Evolutionary conservation across 1,139 yeast species (phyloP).

Genomic region (Yamadazyma sp.): DNA sequence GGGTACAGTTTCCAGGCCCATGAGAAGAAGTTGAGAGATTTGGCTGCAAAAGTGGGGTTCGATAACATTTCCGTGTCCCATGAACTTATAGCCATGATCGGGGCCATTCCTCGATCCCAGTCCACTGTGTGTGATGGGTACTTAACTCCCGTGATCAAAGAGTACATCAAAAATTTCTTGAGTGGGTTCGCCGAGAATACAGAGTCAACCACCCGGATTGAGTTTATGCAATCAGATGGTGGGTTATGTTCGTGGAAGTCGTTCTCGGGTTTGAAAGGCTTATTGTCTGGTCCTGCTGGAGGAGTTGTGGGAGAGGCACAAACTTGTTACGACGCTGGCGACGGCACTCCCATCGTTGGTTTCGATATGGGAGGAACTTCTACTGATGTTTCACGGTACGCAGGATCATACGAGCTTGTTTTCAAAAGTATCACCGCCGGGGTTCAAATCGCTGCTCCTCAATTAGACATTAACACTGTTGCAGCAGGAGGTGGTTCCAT

Average conservation of each 20-base stretch:
- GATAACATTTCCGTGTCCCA: slow-evolving; percentile 57
- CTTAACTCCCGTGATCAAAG: slow-evolving; percentile 67
- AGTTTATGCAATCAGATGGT: slow-evolving; percentile 62
- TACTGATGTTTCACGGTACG: slow-evolving; percentile 51
- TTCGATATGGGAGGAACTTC: slow-evolving; percentile 66
- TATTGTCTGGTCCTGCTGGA: slow-evolving; percentile 60
- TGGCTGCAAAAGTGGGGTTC: slow-evolving; percentile 62
- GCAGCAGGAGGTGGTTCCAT: slow-evolving; percentile 64
- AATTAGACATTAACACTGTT: slow-evolving; percentile 55
- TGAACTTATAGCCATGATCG: slow-evolving; percentile 71
- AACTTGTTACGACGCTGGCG: slow-evolving; percentile 44
- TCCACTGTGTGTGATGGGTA: slow-evolving; percentile 78
- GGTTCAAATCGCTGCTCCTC: slow-evolving; percentile 55
- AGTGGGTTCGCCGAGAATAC: slow-evolving; percentile 55
- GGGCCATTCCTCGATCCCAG: slow-evolving; percentile 66
- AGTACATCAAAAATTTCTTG: slow-evolving; percentile 60
- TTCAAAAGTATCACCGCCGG: slow-evolving; percentile 56
- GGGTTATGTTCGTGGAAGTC: slow-evolving; percentile 50
- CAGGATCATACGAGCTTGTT: slow-evolving; percentile 48
- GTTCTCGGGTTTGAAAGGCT: slow-evolving; percentile 51
- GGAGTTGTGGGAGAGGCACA: slow-evolving; percentile 59
- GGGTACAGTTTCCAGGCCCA: slow-evolving; percentile 72
- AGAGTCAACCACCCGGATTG: slow-evolving; percentile 23
- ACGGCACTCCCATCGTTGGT: slow-evolving; percentile 47
- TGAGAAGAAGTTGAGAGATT: slow-evolving; percentile 54